Percentiles rank a stretch among this genome's conserved stretches.
Conservation (phyloP, 345 rosid species). For the Nephelium lappaceum region DNA sequence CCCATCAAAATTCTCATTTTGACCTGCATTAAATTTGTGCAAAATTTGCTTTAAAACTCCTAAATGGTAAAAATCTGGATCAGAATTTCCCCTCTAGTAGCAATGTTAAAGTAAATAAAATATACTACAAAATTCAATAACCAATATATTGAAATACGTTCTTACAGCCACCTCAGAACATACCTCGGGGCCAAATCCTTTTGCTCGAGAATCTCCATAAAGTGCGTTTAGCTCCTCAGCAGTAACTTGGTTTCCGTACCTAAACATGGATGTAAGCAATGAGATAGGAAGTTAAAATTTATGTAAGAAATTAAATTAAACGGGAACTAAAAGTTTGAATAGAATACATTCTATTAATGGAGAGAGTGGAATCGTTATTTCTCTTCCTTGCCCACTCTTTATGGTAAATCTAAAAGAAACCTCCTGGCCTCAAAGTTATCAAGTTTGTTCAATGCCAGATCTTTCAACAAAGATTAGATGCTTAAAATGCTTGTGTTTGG, state of each 20-base stretch:
- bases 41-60: not conserved
- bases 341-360: not conserved
- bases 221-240: constrained; percentile 75
- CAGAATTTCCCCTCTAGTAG: not conserved
- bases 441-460: not conserved
- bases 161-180: not conserved
- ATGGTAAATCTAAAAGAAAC: not conserved
- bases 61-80: constrained; percentile 9
- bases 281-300: not conserved
- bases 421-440: not conserved
- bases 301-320: not conserved
- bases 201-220: constrained; percentile 76
- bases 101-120: not conserved
- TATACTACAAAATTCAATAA: not conserved
- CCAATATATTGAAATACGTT: not conserved
- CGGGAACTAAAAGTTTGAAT: too few species aligned
- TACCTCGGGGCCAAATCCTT: constrained; percentile 92
- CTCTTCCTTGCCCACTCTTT: constrained; percentile 3
- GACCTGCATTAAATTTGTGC: constrained; percentile 47
- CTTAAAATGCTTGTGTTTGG: not conserved
- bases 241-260: constrained; percentile 80
- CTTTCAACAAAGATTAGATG: not conserved
- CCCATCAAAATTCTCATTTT: constrained; percentile 98
- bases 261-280: constrained; percentile 29
- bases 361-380: constrained; percentile 2